A percentile compares a stretch with the other conserved stretches of the same genome.
phyloP scores from a whole-genome alignment of 805 yeast genomes.

The Teunomyces funiuensis region DNA sequence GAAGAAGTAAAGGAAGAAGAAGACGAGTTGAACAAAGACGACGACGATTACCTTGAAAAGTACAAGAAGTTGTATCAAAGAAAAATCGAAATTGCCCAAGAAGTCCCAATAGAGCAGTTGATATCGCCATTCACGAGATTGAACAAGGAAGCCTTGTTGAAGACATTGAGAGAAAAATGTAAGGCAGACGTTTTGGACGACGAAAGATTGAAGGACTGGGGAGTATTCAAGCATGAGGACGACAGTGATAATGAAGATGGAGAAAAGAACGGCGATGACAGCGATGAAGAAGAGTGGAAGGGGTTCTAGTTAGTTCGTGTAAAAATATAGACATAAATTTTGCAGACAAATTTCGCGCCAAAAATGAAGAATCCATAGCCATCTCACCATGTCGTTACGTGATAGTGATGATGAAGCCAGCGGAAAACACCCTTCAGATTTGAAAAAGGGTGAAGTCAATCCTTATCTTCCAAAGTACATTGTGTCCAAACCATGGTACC shows the following conservation, averaged over 20 bases:
- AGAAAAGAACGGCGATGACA: slow-evolving; percentile 11
- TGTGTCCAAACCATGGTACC: slow-evolving; percentile 40
- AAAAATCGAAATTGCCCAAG: slow-evolving; percentile 33
- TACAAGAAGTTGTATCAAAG: slow-evolving; percentile 31
- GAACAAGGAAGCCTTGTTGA: slow-evolving; percentile 48
- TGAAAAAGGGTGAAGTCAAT: slow-evolving; percentile 18
- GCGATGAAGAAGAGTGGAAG: slow-evolving; percentile 31
- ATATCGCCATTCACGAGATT: slow-evolving; percentile 62
- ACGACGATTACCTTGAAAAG: slow-evolving; percentile 31
- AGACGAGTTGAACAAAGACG: slow-evolving; percentile 23
- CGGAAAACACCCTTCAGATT: slow-evolving; percentile 3
- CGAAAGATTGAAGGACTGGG: slow-evolving; percentile 64
- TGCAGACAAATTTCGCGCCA: not conserved
- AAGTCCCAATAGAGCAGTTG: slow-evolving; percentile 54
- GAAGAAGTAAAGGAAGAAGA: slow-evolving; percentile 46
- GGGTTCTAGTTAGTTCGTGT: slow-evolving; percentile 24
- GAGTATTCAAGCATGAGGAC: slow-evolving; percentile 36
- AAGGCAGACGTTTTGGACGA: slow-evolving; percentile 67
- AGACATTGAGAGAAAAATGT: slow-evolving; percentile 64
- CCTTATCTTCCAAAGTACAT: slow-evolving; percentile 43
- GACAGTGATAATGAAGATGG: slow-evolving; percentile 23
- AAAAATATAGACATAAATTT: not conserved
- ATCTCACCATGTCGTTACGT: not conserved
- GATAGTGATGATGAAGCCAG: not conserved
- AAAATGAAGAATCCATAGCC: not conserved